phyloP scores from a whole-genome alignment of 1,284 basidiomycete species.

The Neonothopanus nambi region DNA sequence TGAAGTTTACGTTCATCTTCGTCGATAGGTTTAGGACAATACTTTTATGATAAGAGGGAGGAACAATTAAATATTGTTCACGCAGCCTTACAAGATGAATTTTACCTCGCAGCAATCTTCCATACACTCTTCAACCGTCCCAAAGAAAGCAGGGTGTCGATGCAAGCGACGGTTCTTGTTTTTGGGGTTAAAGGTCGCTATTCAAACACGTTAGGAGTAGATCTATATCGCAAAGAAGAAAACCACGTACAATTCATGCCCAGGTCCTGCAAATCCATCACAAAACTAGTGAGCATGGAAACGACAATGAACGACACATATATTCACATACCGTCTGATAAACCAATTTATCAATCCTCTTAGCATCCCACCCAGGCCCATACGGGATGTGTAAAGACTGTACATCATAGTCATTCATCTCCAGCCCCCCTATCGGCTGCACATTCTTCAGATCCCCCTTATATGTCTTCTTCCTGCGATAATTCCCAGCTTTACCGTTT shows the following conservation, averaged over 20 bases:
- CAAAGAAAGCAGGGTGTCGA: conserved; percentile 64
- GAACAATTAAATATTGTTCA: no score
- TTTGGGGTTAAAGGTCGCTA: conserved; percentile 61
- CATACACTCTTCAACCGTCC: conserved; percentile 53
- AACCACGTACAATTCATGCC: conserved; percentile 56
- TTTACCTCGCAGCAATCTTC: conserved; percentile 61
- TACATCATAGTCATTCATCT: conserved; percentile 63
- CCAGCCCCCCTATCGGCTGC: conserved; percentile 40
- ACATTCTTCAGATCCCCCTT: conserved; percentile 56
- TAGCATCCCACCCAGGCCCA: conserved; percentile 60
- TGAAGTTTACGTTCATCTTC: conserved; percentile 53
- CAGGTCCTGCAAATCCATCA: conserved; percentile 31
- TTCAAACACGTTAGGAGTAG: conserved; percentile 3
- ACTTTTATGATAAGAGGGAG: conserved; percentile 29
- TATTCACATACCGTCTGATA: conserved; percentile 47
- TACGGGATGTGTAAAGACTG: conserved; percentile 60
- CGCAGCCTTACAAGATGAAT: background rate
- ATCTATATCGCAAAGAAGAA: background rate
- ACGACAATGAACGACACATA: background rate
- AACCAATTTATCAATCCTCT: conserved; percentile 56
- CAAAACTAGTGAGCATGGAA: background rate
- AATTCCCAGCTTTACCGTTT: conserved; percentile 25
- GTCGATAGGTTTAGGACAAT: conserved; percentile 50
- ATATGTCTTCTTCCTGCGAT: conserved; percentile 34
- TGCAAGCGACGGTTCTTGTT: conserved; percentile 58